Percentiles rank a stretch among this genome's conserved stretches.
These are phyloP conservation scores for Carex scoparia DNA, from an alignment of 176 grass and related monocot genomes.

Conservation along the genomic window DNA sequence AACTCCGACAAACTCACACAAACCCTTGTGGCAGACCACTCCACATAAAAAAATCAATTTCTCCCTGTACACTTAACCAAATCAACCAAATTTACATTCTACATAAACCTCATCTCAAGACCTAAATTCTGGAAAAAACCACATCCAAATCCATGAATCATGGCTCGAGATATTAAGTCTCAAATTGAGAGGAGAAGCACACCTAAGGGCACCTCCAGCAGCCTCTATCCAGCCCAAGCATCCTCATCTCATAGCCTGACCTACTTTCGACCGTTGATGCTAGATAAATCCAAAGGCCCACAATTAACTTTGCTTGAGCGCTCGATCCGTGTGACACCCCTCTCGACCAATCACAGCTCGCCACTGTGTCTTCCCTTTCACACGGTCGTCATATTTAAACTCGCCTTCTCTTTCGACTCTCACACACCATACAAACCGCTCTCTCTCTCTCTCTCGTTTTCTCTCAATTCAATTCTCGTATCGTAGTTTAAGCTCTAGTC, in stretches of 20 bases:
- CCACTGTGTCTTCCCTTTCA: neutral
- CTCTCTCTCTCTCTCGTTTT: neutral
- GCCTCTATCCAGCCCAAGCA: neutral
- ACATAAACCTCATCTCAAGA: constrained; percentile 17
- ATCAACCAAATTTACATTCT: neutral
- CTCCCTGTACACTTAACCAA: constrained; percentile 11
- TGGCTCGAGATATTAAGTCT: neutral
- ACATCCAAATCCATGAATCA: neutral
- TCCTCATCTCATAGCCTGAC: neutral
- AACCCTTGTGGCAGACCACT: constrained; percentile 27
- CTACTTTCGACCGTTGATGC: constrained; percentile 18
- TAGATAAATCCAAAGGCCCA: neutral
- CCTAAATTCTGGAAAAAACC: neutral
- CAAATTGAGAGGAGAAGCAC: constrained; percentile 49
- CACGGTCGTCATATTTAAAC: constrained; percentile 40
- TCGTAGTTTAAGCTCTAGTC: neutral
- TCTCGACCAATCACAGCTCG: constrained; percentile 33
- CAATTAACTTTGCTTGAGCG: neutral
- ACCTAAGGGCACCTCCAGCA: constrained; percentile 4
- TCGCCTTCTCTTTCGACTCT: neutral
- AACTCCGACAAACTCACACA: constrained; percentile 26
- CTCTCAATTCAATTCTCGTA: neutral
- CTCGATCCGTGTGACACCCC: constrained; percentile 41
- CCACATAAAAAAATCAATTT: constrained; percentile 21
- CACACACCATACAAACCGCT: constrained; percentile 1